A percentile compares a stretch with the other conserved stretches of the same genome.
These are phyloP conservation scores for Paxillus rubicundulus DNA, from an alignment of 768 basidiomycete species.

Conservation along the genomic window DNA sequence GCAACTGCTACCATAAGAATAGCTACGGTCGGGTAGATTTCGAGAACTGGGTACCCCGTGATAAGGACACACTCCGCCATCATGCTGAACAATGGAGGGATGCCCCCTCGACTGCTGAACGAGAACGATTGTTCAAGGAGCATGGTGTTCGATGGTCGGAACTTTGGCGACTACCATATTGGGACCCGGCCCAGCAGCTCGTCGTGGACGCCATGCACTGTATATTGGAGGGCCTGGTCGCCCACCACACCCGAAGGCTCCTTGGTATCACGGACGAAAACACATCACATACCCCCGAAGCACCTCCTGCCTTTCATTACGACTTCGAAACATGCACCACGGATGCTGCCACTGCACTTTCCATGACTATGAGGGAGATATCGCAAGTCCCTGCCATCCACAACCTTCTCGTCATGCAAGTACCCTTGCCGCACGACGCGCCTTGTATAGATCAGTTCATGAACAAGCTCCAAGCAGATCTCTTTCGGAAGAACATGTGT, in stretches of 20 bases:
- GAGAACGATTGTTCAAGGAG: conserved; percentile 7
- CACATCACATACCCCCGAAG: not conserved
- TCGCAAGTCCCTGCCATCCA: conserved; percentile 8
- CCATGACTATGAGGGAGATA: conserved; percentile 2
- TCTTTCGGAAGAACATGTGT: conserved; percentile 5
- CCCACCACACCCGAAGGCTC: conserved; percentile 1
- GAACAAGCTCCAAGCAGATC: not conserved
- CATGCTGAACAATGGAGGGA: conserved; percentile 16
- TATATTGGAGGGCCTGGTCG: conserved; percentile 14
- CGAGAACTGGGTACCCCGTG: conserved; percentile 12
- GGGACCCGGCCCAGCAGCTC: conserved; percentile 18
- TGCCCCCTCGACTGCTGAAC: conserved; percentile 1
- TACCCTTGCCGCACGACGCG: not conserved
- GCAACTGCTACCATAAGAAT: conserved; percentile 22
- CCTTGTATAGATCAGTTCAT: not conserved
- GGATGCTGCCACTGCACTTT: not conserved
- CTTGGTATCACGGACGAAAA: conserved; percentile 5
- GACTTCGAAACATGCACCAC: not conserved
- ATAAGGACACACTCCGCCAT: conserved; percentile 3
- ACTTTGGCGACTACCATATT: conserved; percentile 26
- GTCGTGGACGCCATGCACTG: conserved; percentile 29
- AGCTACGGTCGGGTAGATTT: conserved; percentile 8
- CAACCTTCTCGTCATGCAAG: not conserved
- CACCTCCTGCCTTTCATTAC: not conserved
- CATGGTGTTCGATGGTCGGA: conserved; percentile 20